Base-by-base conservation (phyloP, 495 filamentous ascomycete genomes). In the Lasiosphaeria miniovina region DNA sequence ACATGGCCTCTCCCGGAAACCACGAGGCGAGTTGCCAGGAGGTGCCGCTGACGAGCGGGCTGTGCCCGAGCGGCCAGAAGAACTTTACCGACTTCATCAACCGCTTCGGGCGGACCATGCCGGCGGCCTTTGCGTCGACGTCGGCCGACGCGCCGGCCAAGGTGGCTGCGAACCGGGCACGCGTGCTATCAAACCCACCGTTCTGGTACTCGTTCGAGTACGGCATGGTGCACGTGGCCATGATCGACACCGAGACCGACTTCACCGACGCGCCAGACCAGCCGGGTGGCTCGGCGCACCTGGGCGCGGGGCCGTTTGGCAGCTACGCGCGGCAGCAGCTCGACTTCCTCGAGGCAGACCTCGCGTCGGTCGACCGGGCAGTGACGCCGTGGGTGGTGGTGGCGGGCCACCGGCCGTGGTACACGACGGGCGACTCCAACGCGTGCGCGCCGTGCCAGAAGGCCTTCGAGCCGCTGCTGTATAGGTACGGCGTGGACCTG, bases 141-240 rank as follows among this genome's bases (percentile, higher is more conserved):
- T 82, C 81, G 0, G 59, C 71, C 0, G 74, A 74, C 54, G 62
- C 64, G 12, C 73, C 73, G 2, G 82, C 82, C 0, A 73, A 73
- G 33, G 55, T 73, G 14, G 70, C 74, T 40, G 82, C 82, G 14
- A 71, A 74, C 50, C 72, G 76, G 60, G 84, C 84, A 3, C 65
- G 71, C 5, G 46, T 59, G 33, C 75, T 84, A 4, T 71, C 84
- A 4, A 79, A 82, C 35, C 84, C 84, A 2, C 84, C 84, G 0
- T 86, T 86, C 72, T 86, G 83, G 83, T 86, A 84, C 68, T 84
- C 82, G 0, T 86, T 86, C 68, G 82, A 86, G 52, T 84, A 85
- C 71, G 83, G 83, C 61, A 80, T 84, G 77, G 75, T 74, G 6
- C 83, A 86, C 70, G 66, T 82, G 53, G 70, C 76, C 41, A 81